phyloP scores from a whole-genome alignment of 306 rosid species.

The Cyamopsis tetragonoloba region DNA sequence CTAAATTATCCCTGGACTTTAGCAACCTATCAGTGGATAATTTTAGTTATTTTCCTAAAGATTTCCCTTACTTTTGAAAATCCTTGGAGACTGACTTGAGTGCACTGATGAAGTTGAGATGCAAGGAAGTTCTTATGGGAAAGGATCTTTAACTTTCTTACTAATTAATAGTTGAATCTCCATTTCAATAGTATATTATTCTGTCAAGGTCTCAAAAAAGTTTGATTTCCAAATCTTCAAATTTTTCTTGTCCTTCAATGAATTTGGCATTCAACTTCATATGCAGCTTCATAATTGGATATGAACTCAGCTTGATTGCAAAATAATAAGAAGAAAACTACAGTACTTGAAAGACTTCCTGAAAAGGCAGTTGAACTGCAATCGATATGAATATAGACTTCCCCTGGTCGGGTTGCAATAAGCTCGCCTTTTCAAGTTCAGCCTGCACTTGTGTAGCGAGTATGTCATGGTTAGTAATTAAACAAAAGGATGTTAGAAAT shows the following conservation, averaged over 20 bases:
- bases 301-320: background rate
- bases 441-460: too few relatives aligned
- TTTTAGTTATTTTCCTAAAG: background rate
- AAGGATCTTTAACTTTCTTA: background rate
- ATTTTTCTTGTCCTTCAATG: background rate
- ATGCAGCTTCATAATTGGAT: background rate
- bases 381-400: too few relatives aligned
- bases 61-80: background rate
- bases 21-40: background rate
- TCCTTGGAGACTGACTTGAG: background rate
- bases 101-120: background rate
- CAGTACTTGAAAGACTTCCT: too few relatives aligned
- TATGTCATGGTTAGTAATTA: too few relatives aligned
- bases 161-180: background rate
- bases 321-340: too few relatives aligned
- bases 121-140: background rate
- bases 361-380: too few relatives aligned
- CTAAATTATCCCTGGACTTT: background rate
- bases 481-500: too few relatives aligned
- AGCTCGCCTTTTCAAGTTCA: too few relatives aligned
- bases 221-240: background rate
- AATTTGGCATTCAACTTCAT: background rate
- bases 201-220: background rate
- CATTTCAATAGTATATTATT: background rate
- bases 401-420: too few relatives aligned